phyloP scores from a whole-genome alignment of 148 eudicot genomes.

The Rhododendron ovatum region DNA sequence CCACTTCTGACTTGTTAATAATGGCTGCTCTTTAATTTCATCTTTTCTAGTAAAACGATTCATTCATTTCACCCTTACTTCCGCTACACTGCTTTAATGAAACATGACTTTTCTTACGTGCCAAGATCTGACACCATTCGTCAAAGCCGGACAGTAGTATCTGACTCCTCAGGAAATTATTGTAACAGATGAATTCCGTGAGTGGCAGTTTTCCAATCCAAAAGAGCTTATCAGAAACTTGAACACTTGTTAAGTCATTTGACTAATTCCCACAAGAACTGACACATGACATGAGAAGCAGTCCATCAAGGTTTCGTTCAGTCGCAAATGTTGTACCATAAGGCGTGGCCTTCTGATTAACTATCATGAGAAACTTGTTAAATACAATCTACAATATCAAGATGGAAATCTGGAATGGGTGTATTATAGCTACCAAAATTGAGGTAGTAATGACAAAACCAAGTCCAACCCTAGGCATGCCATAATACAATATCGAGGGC shows the following conservation, averaged over 20 bases:
- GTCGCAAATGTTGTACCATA: not conserved
- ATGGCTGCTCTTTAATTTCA: not conserved
- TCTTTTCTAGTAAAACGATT: not conserved
- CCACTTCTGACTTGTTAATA: not conserved
- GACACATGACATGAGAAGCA: not conserved
- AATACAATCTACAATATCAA: not conserved
- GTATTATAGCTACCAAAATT: not conserved
- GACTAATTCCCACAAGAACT: not conserved
- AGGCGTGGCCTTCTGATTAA: not conserved
- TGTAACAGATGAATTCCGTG: not conserved
- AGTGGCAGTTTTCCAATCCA: not conserved
- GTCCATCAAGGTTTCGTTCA: not conserved
- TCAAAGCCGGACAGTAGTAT: not conserved
- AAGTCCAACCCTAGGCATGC: not conserved
- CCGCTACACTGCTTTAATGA: not conserved
- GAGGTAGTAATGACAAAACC: not conserved
- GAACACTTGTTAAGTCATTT: not conserved
- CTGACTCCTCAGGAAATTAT: not conserved
- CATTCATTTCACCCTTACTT: not conserved
- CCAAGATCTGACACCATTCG: not conserved
- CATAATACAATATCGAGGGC: not conserved
- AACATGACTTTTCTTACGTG: not conserved
- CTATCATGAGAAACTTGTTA: not conserved
- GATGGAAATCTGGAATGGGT: not conserved
- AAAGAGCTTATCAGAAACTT: not conserved